These are phyloP conservation scores for Hypoxylon sp. DNA, from an alignment of 2,329 filamentous ascomycete species.

Conservation along the genomic window DNA sequence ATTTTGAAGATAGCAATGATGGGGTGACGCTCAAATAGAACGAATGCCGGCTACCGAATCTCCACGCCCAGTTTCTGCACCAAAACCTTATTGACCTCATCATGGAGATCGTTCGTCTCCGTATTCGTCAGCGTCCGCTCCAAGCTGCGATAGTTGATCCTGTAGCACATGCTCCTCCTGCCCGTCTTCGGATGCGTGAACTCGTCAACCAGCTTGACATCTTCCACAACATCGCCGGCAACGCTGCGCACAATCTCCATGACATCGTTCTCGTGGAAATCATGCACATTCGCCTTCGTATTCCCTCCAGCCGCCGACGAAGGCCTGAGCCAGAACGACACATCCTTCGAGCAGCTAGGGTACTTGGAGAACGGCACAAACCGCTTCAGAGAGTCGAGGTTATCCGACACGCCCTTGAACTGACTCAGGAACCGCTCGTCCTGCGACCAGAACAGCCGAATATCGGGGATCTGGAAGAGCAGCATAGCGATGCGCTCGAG, in stretches of 20 bases:
- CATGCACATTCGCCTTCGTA: conserved; percentile 50
- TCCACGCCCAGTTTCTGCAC: conserved; percentile 80
- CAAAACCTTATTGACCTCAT: conserved; percentile 69
- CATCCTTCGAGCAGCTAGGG: conserved; percentile 88
- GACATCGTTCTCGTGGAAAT: conserved; percentile 93
- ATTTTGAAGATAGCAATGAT: too few species aligned
- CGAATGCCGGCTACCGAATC: conserved; percentile 74
- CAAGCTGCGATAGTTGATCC: conserved; percentile 91
- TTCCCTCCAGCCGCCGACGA: conserved; percentile 58
- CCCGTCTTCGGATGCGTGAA: conserved; percentile 89
- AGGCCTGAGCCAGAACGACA: conserved; percentile 85
- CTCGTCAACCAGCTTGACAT: conserved; percentile 83
- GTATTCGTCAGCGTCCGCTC: conserved; percentile 88
- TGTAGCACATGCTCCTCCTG: conserved; percentile 86
- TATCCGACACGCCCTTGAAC: conserved; percentile 71
- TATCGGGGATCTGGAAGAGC: conserved; percentile 94
- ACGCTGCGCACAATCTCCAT: conserved; percentile 93
- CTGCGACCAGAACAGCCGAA: conserved; percentile 92
- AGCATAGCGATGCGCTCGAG: conserved; percentile 97
- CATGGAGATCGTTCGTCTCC: conserved; percentile 81
- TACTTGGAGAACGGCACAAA: conserved; percentile 93
- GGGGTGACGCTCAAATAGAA: too few species aligned
- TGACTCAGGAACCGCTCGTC: conserved; percentile 88
- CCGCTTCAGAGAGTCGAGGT: conserved; percentile 60
- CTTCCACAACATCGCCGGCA: conserved; percentile 85